Evolutionary conservation across 352 stramenopile species (phyloP), one percentile per base, ranked within the genome.

Genomic region (Phytophthora citricola): DNA sequence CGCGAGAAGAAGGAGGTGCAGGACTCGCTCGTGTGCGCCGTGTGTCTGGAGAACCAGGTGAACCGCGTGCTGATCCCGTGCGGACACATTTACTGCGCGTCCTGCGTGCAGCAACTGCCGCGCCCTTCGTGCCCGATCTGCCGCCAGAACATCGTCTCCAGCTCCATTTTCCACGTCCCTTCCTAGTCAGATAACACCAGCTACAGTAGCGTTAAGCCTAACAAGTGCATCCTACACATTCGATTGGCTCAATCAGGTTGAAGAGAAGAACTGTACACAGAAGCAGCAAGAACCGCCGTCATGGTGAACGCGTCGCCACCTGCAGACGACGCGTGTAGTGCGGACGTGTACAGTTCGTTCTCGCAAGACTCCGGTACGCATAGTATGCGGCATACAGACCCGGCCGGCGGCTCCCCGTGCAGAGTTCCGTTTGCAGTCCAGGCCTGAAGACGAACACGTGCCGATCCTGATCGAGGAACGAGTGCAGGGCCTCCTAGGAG

Each of bases 11-110:
- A 89, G 60, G 86, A 93, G 14, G 73, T 79, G 17, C 68, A 89
- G 44, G 86, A 95, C 50, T 81, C 83, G 53, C 73, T 95, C 38
- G 73, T 87, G 34, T 95, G 88, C 61, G 83, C 83, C 22, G 86
- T 94, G 41, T 95, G 88, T 56, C 73, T 95, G 17, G 88, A 95
- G 61, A 83, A 87, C 63, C 76, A 90, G 43, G 88, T 95, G 50
- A 75, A 95, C 50, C 81, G 84, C 59, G 86, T 95, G 62, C 70
- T 95, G 22, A 86, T 94, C 29, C 86, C 88, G 24, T 94, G 88
- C 34, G 88, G 86, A 29, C 86, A 95, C 71, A 92, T 93, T 36
- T 93, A 94, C 65, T 95, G 86, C 65, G 63, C 69, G 11, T 59
- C 51, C n/a, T 95, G 88, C 50, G 71, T 93, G 17, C 58, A 78